These are phyloP conservation scores for Jasminum sambac DNA, from an alignment of 257 asterid genomes.

Conservation along the genomic window DNA sequence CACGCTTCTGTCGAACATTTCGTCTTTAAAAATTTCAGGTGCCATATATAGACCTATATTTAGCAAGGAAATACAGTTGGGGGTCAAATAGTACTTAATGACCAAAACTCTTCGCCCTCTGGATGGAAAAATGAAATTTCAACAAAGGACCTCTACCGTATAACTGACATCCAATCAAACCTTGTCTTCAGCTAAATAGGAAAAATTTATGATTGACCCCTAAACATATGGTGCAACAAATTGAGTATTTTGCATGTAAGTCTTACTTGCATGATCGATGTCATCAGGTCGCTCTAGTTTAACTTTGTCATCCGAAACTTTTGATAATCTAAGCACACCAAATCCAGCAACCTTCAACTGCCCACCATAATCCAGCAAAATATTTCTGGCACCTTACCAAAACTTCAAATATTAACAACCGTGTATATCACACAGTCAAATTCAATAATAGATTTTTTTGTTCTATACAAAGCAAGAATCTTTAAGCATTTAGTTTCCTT, in stretches of 20 bases:
- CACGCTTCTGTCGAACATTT: slow-evolving; percentile 73
- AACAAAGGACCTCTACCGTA: slow-evolving; percentile 3
- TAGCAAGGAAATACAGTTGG: slow-evolving; percentile 7
- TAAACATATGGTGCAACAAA: slow-evolving; percentile 4
- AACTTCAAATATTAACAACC: slow-evolving; percentile 59
- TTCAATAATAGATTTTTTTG: background rate
- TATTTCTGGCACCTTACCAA: slow-evolving; percentile 99
- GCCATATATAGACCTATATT: slow-evolving; percentile 70
- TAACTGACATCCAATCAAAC: background rate
- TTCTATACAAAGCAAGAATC: slow-evolving; percentile 21
- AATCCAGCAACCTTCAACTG: slow-evolving; percentile 93
- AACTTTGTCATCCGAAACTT: slow-evolving; percentile 72
- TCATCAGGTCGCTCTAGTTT: slow-evolving; percentile 63
- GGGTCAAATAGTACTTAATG: background rate
- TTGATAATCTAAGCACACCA: slow-evolving; percentile 64
- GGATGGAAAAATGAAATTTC: background rate
- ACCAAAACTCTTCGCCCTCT: background rate
- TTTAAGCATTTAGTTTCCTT: slow-evolving; percentile 73
- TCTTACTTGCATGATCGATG: slow-evolving; percentile 80
- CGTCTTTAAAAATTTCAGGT: slow-evolving; percentile 74
- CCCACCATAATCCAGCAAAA: slow-evolving; percentile 99
- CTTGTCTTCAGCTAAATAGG: background rate
- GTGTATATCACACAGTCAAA: slow-evolving; percentile 11
- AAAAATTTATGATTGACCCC: background rate
- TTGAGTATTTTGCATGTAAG: slow-evolving; percentile 7